Evolutionary conservation across 176 grass and related monocot genomes (phyloP).

Genomic region (Phoenix roebelenii): DNA sequence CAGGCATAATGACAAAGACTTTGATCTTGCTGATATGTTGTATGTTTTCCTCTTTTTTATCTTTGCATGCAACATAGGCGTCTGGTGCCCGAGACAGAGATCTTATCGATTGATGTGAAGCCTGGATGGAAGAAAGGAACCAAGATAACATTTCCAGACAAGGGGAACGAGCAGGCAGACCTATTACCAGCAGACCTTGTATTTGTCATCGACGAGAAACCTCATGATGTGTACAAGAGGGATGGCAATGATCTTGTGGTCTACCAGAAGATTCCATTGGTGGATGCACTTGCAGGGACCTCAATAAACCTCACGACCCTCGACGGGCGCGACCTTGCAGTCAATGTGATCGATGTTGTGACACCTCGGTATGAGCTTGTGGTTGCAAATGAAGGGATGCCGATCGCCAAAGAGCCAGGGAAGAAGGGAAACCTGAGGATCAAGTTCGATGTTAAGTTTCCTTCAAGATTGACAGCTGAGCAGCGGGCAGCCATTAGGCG

Average conservation of each 20-base stretch:
- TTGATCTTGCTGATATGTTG: too few relatives aligned
- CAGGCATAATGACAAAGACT: too few relatives aligned
- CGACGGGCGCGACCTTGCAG: conserved; percentile 61
- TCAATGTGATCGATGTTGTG: conserved; percentile 74
- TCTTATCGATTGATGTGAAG: conserved; percentile 84
- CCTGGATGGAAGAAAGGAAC: conserved; percentile 96
- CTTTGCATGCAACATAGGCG: conserved; percentile 34
- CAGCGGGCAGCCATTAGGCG: conserved; percentile 63
- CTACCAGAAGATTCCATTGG: conserved; percentile 52
- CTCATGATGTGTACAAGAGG: conserved; percentile 68
- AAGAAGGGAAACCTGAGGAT: conserved; percentile 87
- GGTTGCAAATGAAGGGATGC: conserved; percentile 78
- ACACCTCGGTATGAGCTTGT: conserved; percentile 69
- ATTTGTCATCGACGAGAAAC: conserved; percentile 89
- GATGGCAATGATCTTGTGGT: conserved; percentile 79
- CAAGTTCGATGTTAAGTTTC: conserved; percentile 73
- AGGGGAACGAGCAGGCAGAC: conserved; percentile 79
- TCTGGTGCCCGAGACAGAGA: conserved; percentile 56
- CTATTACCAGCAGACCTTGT: conserved; percentile 78
- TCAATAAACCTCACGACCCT: conserved; percentile 71
- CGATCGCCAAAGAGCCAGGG: conserved; percentile 72
- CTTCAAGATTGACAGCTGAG: conserved; percentile 61
- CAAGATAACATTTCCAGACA: conserved; percentile 87
- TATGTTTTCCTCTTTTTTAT: conserved; percentile 1
- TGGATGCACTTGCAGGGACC: conserved; percentile 70